Evolutionary conservation across 2,329 filamentous ascomycete species (phyloP), one percentile per base, ranked within the genome.

Genomic region (Penicillium corylophilum): DNA sequence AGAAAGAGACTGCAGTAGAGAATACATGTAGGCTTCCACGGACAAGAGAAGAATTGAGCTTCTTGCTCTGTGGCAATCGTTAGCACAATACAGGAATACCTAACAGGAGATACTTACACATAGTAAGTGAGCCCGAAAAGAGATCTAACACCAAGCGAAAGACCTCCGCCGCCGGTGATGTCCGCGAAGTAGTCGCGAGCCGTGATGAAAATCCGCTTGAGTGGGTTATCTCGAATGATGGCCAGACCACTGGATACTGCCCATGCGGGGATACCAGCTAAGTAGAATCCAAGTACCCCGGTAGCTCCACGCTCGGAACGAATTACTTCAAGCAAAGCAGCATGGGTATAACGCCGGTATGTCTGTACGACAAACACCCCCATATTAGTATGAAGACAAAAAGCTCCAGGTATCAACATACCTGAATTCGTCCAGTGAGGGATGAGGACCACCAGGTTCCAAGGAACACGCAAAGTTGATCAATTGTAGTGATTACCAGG

Each of bases 1-100:
- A 35, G 72, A 70, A 24, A 77, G 68, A 18, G 69, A 69, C 53
- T 77, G 74, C 16, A 77, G 62, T 15, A 74, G 53, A 20, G 73
- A 72, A 50, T 74, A 74, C 63, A 75, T 71, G 50, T 76, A 71
- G 23, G 70, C 64, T 53, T 76, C 73, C 44, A 74, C 65, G 24
- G 73, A 69, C 9, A 75, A 51, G 15, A 71, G 57, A 44, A 74
- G 70, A 31, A 74, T 58, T 2, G 62, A 60, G 22, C 66, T 63
- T 56, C 67, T 66, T 20, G 68, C 54, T 29, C 74, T 77, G 39
- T 3, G 24, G 28, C 23, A 15, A 47, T n/a, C 23, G 40, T 68
- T 45, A 66, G 64, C 39, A 43, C 53, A 18, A 48, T 13, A 20
- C 26, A n/a, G 20, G 18, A 4, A 13, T 33, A 13, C 42, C n/a